Evolutionary conservation across 2,329 filamentous ascomycete genomes (phyloP).

Genomic region (Alternaria metachromatica): DNA sequence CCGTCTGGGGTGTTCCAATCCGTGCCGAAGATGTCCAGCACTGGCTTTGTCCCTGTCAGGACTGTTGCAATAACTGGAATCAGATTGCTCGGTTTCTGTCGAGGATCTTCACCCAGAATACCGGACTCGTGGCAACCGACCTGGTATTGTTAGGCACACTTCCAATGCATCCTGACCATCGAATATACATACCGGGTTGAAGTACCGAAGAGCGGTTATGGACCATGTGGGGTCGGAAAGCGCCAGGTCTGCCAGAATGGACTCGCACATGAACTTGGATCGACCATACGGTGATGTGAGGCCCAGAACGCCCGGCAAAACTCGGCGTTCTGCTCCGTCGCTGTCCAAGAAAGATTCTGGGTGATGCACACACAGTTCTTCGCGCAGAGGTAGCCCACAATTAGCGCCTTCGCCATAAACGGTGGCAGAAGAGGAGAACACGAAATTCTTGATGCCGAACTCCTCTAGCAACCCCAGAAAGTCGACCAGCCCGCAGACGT

Average conservation of each 20-base stretch:
- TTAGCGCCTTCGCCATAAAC: slow-evolving; percentile 63
- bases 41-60: slow-evolving; percentile 60
- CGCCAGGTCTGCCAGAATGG: slow-evolving; percentile 68
- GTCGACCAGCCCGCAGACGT: slow-evolving; percentile 68
- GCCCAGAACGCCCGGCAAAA: slow-evolving; percentile 60
- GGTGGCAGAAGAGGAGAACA: slow-evolving; percentile 72
- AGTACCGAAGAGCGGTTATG: slow-evolving; percentile 69
- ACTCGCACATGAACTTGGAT: slow-evolving; percentile 72
- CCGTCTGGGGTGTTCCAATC: slow-evolving; percentile 72
- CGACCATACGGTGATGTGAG: slow-evolving; percentile 71
- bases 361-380: slow-evolving; percentile 63
- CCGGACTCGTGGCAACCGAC: slow-evolving; percentile 70
- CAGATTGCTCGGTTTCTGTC: slow-evolving; percentile 67
- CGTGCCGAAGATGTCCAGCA: slow-evolving; percentile 67
- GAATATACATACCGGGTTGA: slow-evolving; percentile 61
- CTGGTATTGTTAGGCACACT: slow-evolving; percentile 23
- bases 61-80: slow-evolving; percentile 70
- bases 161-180: not conserved
- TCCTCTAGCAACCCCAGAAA: slow-evolving; percentile 64
- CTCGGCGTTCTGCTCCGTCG: slow-evolving; percentile 51
- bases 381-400: slow-evolving; percentile 58
- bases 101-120: slow-evolving; percentile 68
- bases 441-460: slow-evolving; percentile 68
- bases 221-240: slow-evolving; percentile 67
- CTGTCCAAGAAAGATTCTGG: slow-evolving; percentile 55